phyloP scores from a whole-genome alignment of 768 basidiomycete genomes.

The Xanthoconium stramineum region DNA sequence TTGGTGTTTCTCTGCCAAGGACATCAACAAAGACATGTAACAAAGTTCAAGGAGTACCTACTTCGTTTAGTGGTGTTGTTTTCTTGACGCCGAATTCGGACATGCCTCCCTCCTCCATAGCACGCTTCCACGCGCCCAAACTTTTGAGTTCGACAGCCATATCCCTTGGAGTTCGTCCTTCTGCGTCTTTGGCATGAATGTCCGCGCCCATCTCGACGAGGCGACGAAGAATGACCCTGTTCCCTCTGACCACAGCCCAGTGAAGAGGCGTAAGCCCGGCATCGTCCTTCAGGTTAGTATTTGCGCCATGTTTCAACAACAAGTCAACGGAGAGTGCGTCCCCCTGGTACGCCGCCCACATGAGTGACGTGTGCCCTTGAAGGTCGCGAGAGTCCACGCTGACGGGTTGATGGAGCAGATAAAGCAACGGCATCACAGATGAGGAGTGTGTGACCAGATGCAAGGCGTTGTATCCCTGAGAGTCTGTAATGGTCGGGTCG shows the following conservation, averaged over 20 bases:
- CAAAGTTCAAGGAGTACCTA: constrained; percentile 30
- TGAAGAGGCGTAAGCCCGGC: constrained; percentile 86
- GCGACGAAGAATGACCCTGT: constrained; percentile 77
- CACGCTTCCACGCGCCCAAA: constrained; percentile 84
- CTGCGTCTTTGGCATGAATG: constrained; percentile 72
- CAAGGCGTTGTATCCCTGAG: constrained; percentile 93
- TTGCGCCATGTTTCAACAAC: constrained; percentile 84
- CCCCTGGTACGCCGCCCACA: constrained; percentile 99
- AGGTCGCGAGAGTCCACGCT: constrained; percentile 87
- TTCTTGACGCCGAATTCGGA: constrained; percentile 70
- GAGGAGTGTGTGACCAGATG: constrained; percentile 95
- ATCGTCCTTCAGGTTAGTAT: constrained; percentile 71
- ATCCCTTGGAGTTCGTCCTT: constrained; percentile 85
- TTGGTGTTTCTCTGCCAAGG: constrained; percentile 69
- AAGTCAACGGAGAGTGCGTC: constrained; percentile 94
- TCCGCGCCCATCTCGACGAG: constrained; percentile 86
- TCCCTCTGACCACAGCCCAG: constrained; percentile 98
- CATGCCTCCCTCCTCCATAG: constrained; percentile 83
- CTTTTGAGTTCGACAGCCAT: constrained; percentile 95
- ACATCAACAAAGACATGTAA: constrained; percentile 1
- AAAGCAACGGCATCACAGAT: constrained; percentile 90
- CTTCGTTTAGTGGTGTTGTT: constrained; percentile 68
- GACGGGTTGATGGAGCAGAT: constrained; percentile 89
- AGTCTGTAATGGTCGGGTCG: constrained; percentile 87
- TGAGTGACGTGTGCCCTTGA: constrained; percentile 90